Conservation (phyloP, 768 basidiomycete genomes). For the Mycena olivaceomarginata region DNA sequence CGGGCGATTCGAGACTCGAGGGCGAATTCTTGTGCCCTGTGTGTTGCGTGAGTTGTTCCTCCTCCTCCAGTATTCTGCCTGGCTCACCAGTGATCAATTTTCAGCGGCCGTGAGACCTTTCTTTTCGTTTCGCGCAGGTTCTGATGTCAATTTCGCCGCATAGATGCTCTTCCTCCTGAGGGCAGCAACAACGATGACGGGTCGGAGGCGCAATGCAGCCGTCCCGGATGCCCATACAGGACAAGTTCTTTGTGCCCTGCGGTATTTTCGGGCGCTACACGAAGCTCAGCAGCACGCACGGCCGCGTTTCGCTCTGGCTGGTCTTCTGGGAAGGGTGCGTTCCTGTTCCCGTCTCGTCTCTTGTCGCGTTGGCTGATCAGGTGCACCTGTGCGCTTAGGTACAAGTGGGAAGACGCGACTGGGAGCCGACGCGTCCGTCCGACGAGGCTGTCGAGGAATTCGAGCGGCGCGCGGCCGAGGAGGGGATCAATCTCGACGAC, state of each 20-base stretch:
- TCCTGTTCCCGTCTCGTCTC: neutral
- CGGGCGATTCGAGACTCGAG: conserved; percentile 24
- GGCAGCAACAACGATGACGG: neutral
- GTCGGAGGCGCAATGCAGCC: conserved; percentile 14
- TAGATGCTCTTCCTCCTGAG: conserved; percentile 4
- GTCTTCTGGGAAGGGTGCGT: conserved; percentile 38
- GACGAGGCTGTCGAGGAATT: conserved; percentile 7
- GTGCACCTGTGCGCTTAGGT: neutral
- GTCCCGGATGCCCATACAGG: conserved; percentile 21
- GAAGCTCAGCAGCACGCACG: conserved; percentile 18
- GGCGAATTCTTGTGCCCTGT: conserved; percentile 23
- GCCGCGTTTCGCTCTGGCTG: conserved; percentile 25
- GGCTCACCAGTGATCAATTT: neutral
- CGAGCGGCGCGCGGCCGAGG: conserved; percentile 3
- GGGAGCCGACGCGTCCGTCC: conserved; percentile 25
- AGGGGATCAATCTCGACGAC: conserved; percentile 29
- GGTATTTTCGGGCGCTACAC: conserved; percentile 22
- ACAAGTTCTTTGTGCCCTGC: conserved; percentile 11
- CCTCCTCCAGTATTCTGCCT: neutral
- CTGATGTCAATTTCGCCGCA: neutral
- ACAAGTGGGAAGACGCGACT: conserved; percentile 32
- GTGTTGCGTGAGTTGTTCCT: conserved; percentile 30
- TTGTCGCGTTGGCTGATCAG: neutral
- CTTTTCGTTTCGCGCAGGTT: neutral
- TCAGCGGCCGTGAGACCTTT: conserved; percentile 19